phyloP scores from a whole-genome alignment of 2,329 filamentous ascomycete genomes.

The Trichoderma arundinaceum region DNA sequence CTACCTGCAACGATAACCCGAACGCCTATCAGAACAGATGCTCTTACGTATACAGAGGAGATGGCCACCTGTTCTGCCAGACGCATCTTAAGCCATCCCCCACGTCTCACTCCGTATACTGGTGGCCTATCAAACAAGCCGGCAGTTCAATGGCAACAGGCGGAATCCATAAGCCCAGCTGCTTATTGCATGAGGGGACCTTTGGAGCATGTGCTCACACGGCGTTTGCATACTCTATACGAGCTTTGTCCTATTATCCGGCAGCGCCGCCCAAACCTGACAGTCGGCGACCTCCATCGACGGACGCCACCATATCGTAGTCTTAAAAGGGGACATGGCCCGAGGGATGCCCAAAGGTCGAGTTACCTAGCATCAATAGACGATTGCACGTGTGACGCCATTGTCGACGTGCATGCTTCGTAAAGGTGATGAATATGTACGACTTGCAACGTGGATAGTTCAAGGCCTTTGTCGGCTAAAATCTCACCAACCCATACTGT shows the following conservation, averaged over 20 bases:
- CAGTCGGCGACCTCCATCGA: slow-evolving; percentile 3
- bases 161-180: not conserved
- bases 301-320: not conserved
- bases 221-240: not conserved
- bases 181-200: not conserved
- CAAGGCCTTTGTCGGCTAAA: too few relatives aligned
- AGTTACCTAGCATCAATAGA: not conserved
- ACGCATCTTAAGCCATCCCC: too few relatives aligned
- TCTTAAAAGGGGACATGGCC: not conserved
- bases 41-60: too few relatives aligned
- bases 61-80: too few relatives aligned
- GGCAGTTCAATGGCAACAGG: not conserved
- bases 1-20: not conserved
- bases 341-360: not conserved
- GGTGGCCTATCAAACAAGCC: not conserved
- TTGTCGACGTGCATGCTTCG: not conserved
- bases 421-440: too few relatives aligned
- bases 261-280: not conserved
- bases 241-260: not conserved
- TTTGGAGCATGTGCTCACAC: not conserved
- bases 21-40: slow-evolving; percentile 13
- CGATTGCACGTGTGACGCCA: not conserved
- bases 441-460: not conserved
- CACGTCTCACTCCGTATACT: too few relatives aligned
- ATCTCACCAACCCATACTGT: too few relatives aligned